Evolutionary conservation across 306 rosid species (phyloP).

Genomic region (Dryas alaskensis): DNA sequence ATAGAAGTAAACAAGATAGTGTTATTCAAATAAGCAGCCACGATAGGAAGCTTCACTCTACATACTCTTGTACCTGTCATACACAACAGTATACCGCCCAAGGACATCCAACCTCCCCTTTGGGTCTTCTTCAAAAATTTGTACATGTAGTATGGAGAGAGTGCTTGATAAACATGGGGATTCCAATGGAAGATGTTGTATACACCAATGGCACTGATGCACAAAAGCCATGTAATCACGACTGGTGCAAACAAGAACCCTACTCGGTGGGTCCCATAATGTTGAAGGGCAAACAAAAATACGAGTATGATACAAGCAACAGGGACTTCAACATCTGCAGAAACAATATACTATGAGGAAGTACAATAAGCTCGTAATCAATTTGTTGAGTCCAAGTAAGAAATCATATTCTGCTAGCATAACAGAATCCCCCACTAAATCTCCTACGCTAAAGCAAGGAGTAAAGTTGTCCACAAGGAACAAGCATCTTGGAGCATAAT

Average conservation of each 20-base stretch:
- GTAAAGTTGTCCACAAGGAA: too few relatives aligned
- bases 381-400: background rate
- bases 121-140: slow-evolving; percentile 80
- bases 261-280: slow-evolving; percentile 84
- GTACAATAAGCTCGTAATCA: background rate
- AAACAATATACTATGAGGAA: slow-evolving; percentile 31
- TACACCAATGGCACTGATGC: slow-evolving; percentile 84
- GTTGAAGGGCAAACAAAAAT: slow-evolving; percentile 82
- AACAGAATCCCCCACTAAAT: background rate
- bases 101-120: slow-evolving; percentile 89
- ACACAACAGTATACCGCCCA: slow-evolving; percentile 85
- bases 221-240: slow-evolving; percentile 81
- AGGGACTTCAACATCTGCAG: slow-evolving; percentile 89
- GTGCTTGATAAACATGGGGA: slow-evolving; percentile 83
- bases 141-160: slow-evolving; percentile 91
- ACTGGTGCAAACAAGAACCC: slow-evolving; percentile 89
- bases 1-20: slow-evolving; percentile 14
- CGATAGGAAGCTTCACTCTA: slow-evolving; percentile 19
- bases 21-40: slow-evolving; percentile 13
- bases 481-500: background rate
- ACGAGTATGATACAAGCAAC: slow-evolving; percentile 78
- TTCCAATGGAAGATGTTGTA: slow-evolving; percentile 88
- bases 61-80: slow-evolving; percentile 69
- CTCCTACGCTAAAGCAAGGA: background rate
- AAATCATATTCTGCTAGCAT: background rate